Evolutionary conservation across 1,284 basidiomycete species (phyloP), one percentile per base, ranked within the genome.

Genomic region (Melanopsichium pennsylvanicum): DNA sequence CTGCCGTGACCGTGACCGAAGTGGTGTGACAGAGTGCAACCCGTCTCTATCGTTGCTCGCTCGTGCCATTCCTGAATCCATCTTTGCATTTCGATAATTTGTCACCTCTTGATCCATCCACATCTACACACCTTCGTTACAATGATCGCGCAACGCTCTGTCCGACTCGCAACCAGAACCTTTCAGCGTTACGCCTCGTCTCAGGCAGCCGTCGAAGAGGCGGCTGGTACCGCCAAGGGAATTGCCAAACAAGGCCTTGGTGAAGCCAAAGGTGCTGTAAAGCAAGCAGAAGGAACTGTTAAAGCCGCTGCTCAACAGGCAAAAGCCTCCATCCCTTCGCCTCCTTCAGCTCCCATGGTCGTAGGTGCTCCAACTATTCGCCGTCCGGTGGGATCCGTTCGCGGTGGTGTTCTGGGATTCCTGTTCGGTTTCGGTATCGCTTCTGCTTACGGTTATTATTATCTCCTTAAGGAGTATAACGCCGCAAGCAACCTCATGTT

Each of bases 401-500:
- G 71, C 2, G 71, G 70, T 3, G 70, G 68, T 11, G 45, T 95
- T 52, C 86, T 93, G 23, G 93, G 93, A 0, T 95, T 95, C 80
- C 83, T 94, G 37, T 87, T 93, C 74, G 92, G 92, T 0, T 93
- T 94, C 83, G 92, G 91, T 5, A 82, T 92, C 35, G 82, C 83
- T 7, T 82, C 91, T 2, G 88, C 90, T 0, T 87, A 89, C 75
- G 91, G 91, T 39, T 89, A 91, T 41, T 94, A 92, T 81, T 88
- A 91, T 79, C 84, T 96, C 22, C 84, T 94, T 45, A 90, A 94
- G 70, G 93, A 95, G 83, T 93, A 93, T 83, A 91, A 92, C 81
- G 84, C 87, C 44, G 92, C 93, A 8, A 91, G 89, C 5, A 88
- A 89, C 22, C 86, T 90, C 23, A 84, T 95, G 56, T 88, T 93